Evolutionary conservation across 2,329 filamentous ascomycete species (phyloP), one percentile per base, ranked within the genome.

Genomic region (Aspergillus puulaauensis): DNA sequence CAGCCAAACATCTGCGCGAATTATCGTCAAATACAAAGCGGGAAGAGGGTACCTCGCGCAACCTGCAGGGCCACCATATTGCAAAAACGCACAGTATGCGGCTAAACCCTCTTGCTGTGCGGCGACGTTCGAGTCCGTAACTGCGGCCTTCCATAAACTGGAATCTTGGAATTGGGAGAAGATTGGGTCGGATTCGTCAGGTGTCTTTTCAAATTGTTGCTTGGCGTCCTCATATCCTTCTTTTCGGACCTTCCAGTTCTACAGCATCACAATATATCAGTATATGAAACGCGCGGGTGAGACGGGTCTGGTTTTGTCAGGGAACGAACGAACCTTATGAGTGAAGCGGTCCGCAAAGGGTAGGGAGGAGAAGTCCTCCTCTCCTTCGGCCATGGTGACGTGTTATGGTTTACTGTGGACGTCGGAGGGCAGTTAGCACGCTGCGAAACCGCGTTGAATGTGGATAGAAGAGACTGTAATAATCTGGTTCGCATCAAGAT

Each of bases 241-340:
- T 79, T 99, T 99, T 70, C 95, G 86, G 43, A 96, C 93, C 83
- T 99, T 99, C 95, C 95, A 99, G 70, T 90, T 86, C 89, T 90
- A 68, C 33, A 43, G 39, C 15, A 15, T 27, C 53, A 53, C 21
- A 24, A 33, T 14, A 40, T 27, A 61, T 64, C 45, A 54, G 60
- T 72, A 24, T 31, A 63, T 73, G 65, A 54, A 39, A 57, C 19
- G 12, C n/a, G 24, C 44, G 33, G 17, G 5, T 2, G n/a, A 41
- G 41, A 45, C 47, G 12, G 33, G 15, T 23, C n/a, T 12, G 21
- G 45, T 6, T 17, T 17, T 21, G 44, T 44, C 17, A 35, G 47
- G 33, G 33, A 39, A 33, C 24, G 23, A 59, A 59, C 68, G 63
- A 65, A 75, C 73, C 72, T 78, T 78, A 63, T 78, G 76, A 56